A percentile compares a stretch with the other conserved stretches of the same genome.
These are phyloP conservation scores for Chenopodium formosanum DNA, from an alignment of 148 eudicot genomes.

Conservation along the genomic window DNA sequence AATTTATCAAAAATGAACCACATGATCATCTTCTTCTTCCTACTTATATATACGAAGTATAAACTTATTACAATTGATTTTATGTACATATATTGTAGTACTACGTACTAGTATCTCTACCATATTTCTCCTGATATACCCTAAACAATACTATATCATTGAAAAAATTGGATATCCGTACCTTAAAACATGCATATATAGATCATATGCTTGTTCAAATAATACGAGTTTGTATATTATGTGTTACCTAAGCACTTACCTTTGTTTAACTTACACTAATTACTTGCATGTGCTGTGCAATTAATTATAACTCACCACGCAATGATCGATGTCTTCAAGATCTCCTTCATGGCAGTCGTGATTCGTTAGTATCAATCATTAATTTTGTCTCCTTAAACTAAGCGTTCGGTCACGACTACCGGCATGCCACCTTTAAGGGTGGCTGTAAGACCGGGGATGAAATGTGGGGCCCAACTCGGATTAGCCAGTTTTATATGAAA, in stretches of 20 bases:
- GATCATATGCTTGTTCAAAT: no score
- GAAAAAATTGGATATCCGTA: no score
- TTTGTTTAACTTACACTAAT: background rate
- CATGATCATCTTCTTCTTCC: no score
- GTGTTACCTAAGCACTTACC: conserved; percentile 3
- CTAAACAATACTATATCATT: no score
- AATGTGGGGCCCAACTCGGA: conserved; percentile 30
- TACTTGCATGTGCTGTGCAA: conserved; percentile 19
- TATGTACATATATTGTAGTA: no score
- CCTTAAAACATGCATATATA: no score
- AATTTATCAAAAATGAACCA: no score
- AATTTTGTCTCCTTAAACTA: conserved; percentile 1
- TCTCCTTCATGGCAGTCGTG: background rate
- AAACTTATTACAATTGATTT: no score
- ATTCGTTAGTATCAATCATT: background rate
- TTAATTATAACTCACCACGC: background rate
- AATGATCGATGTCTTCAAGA: background rate
- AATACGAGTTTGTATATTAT: background rate
- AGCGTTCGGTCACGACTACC: conserved; percentile 33
- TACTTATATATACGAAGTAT: no score
- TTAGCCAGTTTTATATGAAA: conserved; percentile 38
- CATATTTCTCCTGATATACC: no score
- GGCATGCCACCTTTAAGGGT: conserved; percentile 63
- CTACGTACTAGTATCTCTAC: no score
- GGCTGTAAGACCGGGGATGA: conserved; percentile 64